Evolutionary conservation across 352 stramenopile species (phyloP).

Genomic region (Globisporangium heterothallicum): DNA sequence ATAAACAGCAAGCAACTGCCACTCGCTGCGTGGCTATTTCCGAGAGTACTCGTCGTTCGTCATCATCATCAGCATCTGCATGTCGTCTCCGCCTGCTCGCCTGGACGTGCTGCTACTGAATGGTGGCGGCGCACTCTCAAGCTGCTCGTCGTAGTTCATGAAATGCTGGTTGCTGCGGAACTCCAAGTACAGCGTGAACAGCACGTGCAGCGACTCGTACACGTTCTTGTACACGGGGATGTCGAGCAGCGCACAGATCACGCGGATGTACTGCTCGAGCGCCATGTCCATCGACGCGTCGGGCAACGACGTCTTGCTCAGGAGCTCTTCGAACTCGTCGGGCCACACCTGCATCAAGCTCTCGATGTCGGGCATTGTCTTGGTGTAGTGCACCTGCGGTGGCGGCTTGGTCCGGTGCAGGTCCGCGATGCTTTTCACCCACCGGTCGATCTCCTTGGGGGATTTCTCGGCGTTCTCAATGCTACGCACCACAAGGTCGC

Average conservation of each 20-base stretch:
- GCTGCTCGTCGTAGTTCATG: constrained; percentile 75
- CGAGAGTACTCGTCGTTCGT: constrained; percentile 26
- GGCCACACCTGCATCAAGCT: constrained; percentile 91
- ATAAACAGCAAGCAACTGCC: background rate
- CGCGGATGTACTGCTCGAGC: constrained; percentile 90
- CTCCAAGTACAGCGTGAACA: constrained; percentile 93
- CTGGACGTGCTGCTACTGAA: constrained; percentile 32
- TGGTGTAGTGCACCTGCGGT: constrained; percentile 90
- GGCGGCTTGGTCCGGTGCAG: constrained; percentile 91
- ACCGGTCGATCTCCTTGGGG: constrained; percentile 91
- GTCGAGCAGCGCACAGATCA: constrained; percentile 92
- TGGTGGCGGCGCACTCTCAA: constrained; percentile 25
- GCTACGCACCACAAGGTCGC: constrained; percentile 87
- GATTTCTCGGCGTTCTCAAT: constrained; percentile 94
- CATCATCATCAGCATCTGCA: constrained; percentile 17
- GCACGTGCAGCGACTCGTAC: constrained; percentile 92
- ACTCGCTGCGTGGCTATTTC: constrained; percentile 20
- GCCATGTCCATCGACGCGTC: constrained; percentile 87
- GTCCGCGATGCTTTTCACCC: constrained; percentile 94
- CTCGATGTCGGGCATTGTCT: constrained; percentile 94
- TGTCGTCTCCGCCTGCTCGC: constrained; percentile 21
- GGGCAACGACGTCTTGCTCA: constrained; percentile 67
- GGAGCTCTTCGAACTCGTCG: constrained; percentile 80
- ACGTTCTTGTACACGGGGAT: constrained; percentile 94
- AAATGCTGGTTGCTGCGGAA: constrained; percentile 93